Evolutionary conservation across 805 yeast genomes (phyloP), one percentile per base, ranked within the genome.

Genomic region (Isabelozyma rhagii): DNA sequence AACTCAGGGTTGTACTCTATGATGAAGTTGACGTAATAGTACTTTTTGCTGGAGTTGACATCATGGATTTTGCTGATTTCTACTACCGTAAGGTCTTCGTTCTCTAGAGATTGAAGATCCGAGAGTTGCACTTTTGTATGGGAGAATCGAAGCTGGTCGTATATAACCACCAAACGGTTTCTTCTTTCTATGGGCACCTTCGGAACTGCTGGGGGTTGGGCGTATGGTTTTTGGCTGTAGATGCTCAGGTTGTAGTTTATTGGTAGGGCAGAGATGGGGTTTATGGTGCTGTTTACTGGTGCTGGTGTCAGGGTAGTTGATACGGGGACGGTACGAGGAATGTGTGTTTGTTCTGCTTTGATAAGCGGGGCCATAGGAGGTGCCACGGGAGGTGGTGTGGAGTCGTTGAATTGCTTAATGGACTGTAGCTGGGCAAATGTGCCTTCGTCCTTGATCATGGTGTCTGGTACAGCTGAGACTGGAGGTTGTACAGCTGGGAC

Each of bases 1-100:
- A 69, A 68, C 18, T 61, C 59, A 39, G 57, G 63, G 50, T 57
- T 65, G 50, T 67, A 69, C 51, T 69, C 75, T 14, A 69, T 54
- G 48, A 64, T 63, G 40, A 70, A 55, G 51, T 65, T 66, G 28
- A 68, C 41, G 42, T 53, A 55, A 45, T 62, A 59, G 49, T 51
- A 65, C 29, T 44, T 46, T 34, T 52, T 48, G n/a, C 57, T 51
- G 5, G 56, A 40, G 8, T 43, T 44, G 17, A 44, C 38, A 8
- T 47, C 45, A 8, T 52, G 51, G 11, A 63, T 46, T 7, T 55
- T 45, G 34, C 55, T 55, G 28, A 65, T 48, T 39, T 61, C 64
- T 8, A 67, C 40, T 11, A 61, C 57, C 1, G 63, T 57, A 8
- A 61, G 52, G 14, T 41, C 48, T 34, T 61, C 62, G 38, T 52